Base-by-base conservation (phyloP, 257 asterid genomes). In the Solanum arcanum region DNA sequence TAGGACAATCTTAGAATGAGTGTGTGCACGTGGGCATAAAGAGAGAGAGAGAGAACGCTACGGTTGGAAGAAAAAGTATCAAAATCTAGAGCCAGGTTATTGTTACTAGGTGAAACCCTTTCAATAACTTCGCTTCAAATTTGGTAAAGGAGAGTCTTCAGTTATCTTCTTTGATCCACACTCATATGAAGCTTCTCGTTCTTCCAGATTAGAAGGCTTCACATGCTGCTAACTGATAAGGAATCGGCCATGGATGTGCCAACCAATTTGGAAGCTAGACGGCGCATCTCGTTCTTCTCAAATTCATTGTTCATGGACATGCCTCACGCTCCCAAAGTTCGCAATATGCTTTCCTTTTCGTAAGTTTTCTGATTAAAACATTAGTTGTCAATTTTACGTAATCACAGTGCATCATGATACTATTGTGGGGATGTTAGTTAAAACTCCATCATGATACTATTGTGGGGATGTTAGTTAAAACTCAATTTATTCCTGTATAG, bases 211-310 rank as follows among this genome's bases (percentile, higher is more conserved):
- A 91, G 92, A 87, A 92, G 99, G 94, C 93, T 97, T 86, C 97
- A 94, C 93, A 91, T 97, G 84, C 92, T 97, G 87, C 99, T 97
- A 42, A 97, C 98, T 1, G 99, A 92, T 83, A 97, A 95, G 92
- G 99, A 97, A 91, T 95, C 99, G 6, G 99, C 99, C 46, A 97
- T 97, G 99, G 99, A 97, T 86, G 99, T 97, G 74, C 99, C 99
- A n/a, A 92, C 98, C 75, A 97, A 97, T 89, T 83, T 97, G 88
- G 99, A 95, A 88, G 99, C 99, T 83, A 95, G 92, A 88, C 92
- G 99, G 88, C 99, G 99, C 87, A 97, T 97, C 86, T 94, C 99
- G 44, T 97, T 95, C 90, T 97, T 97, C 94, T 94, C 99, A 90
- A 97, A 97, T 92, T 97, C 99, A 33, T 87, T 97, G 93, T 97